Evolutionary conservation across 2,329 filamentous ascomycete species (phyloP).

Genomic region (Verticillium nubilum): DNA sequence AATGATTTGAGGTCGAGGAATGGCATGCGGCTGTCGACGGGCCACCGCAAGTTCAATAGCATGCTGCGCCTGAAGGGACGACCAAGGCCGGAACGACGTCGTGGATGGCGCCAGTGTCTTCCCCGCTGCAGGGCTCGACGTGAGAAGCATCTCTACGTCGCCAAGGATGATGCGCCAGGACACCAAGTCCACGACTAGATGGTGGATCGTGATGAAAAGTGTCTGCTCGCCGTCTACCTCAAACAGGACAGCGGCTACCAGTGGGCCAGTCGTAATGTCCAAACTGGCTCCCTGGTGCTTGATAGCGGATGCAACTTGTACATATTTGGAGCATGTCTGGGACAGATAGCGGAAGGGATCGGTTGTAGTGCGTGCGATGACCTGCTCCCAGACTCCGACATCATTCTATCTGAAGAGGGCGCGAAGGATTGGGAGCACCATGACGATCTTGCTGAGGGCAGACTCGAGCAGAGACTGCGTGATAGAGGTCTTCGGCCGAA

Average conservation of each 20-base stretch:
- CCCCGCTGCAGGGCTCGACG: conserved; percentile 4
- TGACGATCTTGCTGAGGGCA: conserved; percentile 3
- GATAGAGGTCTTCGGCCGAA: neutral
- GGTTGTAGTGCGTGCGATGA: neutral
- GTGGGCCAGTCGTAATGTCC: conserved; percentile 8
- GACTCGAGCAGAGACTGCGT: neutral
- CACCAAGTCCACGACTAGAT: conserved; percentile 36
- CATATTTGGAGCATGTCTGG: neutral
- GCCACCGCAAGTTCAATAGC: conserved; percentile 3
- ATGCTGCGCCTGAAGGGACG: conserved; percentile 26
- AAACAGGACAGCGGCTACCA: conserved; percentile 13
- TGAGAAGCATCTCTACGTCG: conserved; percentile 34
- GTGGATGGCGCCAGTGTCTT: conserved; percentile 1
- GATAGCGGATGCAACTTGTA: neutral
- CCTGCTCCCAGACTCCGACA: neutral
- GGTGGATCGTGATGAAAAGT: conserved; percentile 26
- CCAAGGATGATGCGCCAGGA: conserved; percentile 38
- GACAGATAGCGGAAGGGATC: neutral
- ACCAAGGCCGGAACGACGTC: conserved; percentile 31
- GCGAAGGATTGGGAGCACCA: conserved; percentile 5
- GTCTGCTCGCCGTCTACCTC: conserved; percentile 14
- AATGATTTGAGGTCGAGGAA: conserved; percentile 12
- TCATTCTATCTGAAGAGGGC: conserved; percentile 1
- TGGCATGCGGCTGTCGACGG: conserved; percentile 6
- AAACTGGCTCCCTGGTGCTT: conserved; percentile 2